A percentile compares a stretch with the other conserved stretches of the same genome.
Evolutionary conservation across 2,329 filamentous ascomycete genomes (phyloP).

Genomic region (Beauveria sp.): DNA sequence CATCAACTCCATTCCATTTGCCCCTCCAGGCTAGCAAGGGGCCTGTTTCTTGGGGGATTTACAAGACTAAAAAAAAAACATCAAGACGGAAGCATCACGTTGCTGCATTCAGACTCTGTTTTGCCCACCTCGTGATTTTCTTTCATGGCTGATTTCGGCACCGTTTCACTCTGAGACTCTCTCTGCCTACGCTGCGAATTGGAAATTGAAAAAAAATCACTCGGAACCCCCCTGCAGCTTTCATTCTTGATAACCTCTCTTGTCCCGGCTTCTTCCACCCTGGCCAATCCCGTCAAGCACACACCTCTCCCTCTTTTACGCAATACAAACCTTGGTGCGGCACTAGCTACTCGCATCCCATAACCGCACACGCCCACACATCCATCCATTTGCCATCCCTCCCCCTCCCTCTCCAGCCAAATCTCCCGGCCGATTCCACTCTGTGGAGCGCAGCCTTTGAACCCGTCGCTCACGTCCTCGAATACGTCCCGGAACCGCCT

Average conservation of each 20-base stretch:
- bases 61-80: background rate
- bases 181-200: background rate
- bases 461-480: background rate
- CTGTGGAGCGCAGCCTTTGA: constrained; percentile 7
- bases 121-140: constrained; percentile 4
- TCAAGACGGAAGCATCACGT: background rate
- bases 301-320: constrained; percentile 4
- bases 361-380: background rate
- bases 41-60: background rate
- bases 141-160: constrained; percentile 1
- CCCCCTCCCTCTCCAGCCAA: background rate
- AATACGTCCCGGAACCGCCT: constrained; percentile 11
- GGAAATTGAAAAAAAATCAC: background rate
- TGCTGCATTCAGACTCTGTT: constrained; percentile 4
- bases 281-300: background rate
- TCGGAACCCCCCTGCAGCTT: background rate
- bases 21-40: background rate
- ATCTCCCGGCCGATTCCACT: constrained; percentile 13
- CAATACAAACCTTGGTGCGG: constrained; percentile 10
- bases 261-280: constrained; percentile 7
- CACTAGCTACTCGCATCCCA: constrained; percentile 4
- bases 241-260: background rate
- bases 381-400: background rate
- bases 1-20: too few species aligned
- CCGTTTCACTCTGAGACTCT: background rate